Percentiles rank a stretch among this genome's conserved stretches.
These are phyloP conservation scores for Sphaerulina vaccinii DNA, from an alignment of 2,329 filamentous ascomycete genomes.

Conservation along the genomic window DNA sequence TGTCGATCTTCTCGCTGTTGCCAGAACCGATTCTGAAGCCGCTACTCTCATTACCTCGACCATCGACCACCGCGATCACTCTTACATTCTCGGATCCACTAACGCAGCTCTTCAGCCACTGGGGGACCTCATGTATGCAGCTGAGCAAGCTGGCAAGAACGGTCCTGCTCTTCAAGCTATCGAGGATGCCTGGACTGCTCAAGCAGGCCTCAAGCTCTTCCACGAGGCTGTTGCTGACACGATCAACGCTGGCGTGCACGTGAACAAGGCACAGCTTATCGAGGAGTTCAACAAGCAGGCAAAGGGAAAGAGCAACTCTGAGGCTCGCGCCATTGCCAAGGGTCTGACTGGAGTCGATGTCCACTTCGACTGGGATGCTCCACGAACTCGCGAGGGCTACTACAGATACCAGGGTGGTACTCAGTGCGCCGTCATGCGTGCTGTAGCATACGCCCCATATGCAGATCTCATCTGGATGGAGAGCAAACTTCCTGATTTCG, in stretches of 20 bases:
- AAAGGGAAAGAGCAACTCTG: constrained; percentile 81
- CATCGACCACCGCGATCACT: constrained; percentile 92
- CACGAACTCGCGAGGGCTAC: constrained; percentile 90
- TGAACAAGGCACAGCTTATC: constrained; percentile 68
- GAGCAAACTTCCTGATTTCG: constrained; percentile 89
- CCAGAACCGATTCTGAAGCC: constrained; percentile 94
- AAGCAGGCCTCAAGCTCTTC: constrained; percentile 83
- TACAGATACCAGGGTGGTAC: constrained; percentile 91
- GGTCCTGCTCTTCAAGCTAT: constrained; percentile 82
- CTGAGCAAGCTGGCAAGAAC: constrained; percentile 76
- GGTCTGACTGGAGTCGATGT: constrained; percentile 75
- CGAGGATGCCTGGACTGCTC: constrained; percentile 80
- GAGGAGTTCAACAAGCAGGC: constrained; percentile 64
- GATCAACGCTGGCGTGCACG: constrained; percentile 67
- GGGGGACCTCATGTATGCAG: constrained; percentile 85
- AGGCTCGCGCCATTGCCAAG: constrained; percentile 77
- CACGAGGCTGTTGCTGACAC: constrained; percentile 82
- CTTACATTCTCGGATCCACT: constrained; percentile 86
- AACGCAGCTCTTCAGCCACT: constrained; percentile 82
- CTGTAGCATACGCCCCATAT: constrained; percentile 88
- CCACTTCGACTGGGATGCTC: constrained; percentile 93
- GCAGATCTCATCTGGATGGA: constrained; percentile 99
- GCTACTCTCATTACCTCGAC: constrained; percentile 95
- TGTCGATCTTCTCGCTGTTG: constrained; percentile 82
- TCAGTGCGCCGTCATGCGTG: constrained; percentile 86